These are phyloP conservation scores for Rhipidocladum racemiflorum DNA, from an alignment of 176 grass and related monocot genomes.

Conservation along the genomic window DNA sequence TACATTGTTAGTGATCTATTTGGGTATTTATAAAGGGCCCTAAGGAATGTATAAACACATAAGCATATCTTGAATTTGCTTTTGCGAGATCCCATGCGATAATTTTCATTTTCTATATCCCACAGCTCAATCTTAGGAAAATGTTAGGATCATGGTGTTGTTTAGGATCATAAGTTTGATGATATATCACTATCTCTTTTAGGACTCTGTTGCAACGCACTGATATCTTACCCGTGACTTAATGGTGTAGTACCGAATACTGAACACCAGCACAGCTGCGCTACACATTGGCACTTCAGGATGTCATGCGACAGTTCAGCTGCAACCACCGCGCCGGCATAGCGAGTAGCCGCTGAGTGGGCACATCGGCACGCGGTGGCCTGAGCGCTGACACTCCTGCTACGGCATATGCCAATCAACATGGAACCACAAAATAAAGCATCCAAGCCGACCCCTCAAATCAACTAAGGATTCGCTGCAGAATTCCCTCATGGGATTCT, in stretches of 20 bases:
- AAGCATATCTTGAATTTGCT: neutral
- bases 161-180: neutral
- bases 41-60: neutral
- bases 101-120: neutral
- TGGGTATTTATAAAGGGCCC: neutral
- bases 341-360: too few species aligned
- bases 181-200: neutral
- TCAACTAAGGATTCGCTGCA: too few species aligned
- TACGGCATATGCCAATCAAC: neutral
- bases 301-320: too few species aligned
- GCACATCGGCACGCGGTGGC: neutral
- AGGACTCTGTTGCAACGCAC: fast-evolving
- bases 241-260: too few species aligned
- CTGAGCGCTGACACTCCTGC: neutral
- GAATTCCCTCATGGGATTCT: too few species aligned
- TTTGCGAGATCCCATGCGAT: neutral
- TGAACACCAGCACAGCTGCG: too few species aligned
- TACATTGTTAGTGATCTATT: neutral
- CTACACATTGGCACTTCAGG: too few species aligned
- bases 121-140: neutral
- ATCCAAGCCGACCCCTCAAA: too few species aligned
- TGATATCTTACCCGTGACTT: neutral
- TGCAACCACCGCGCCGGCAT: neutral
- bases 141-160: too few species aligned
- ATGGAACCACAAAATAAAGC: neutral